Evolutionary conservation across 768 basidiomycete genomes (phyloP).

Genomic region (Infundibulicybe gibba): DNA sequence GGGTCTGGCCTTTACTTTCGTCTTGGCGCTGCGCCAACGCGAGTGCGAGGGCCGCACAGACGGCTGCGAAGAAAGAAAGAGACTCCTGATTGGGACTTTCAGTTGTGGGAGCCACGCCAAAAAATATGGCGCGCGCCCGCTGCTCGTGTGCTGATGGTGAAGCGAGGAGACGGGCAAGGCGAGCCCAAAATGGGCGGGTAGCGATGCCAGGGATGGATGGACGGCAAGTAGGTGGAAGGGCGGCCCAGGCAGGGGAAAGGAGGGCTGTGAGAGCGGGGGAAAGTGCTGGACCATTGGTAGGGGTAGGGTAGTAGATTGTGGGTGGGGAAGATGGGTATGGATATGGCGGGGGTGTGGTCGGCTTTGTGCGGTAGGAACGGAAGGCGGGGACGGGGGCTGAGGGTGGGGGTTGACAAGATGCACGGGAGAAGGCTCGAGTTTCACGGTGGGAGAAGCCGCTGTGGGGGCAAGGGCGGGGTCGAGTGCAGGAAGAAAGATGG

Average conservation of each 20-base stretch:
- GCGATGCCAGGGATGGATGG: conserved; percentile 4
- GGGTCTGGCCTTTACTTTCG: conserved; percentile 13
- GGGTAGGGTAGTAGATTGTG: conserved; percentile 22
- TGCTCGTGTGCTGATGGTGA: conserved; percentile 5
- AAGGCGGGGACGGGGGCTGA: not conserved
- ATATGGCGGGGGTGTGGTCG: conserved; percentile 4
- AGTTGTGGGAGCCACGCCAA: conserved; percentile 1
- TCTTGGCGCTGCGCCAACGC: conserved; percentile 21
- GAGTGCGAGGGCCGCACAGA: conserved; percentile 56
- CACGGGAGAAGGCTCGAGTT: conserved; percentile 24
- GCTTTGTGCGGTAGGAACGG: not conserved
- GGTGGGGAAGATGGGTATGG: conserved; percentile 5
- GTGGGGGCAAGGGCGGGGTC: conserved; percentile 21
- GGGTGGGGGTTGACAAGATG: conserved; percentile 7
- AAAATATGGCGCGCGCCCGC: conserved; percentile 10
- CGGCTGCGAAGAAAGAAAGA: conserved; percentile 54
- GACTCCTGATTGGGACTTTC: conserved; percentile 4
- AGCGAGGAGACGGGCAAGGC: conserved; percentile 9
- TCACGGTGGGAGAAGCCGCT: conserved; percentile 15
- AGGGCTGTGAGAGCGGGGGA: conserved; percentile 28
- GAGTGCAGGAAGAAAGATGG: conserved; percentile 60
- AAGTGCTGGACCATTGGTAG: conserved; percentile 18
- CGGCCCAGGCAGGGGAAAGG: conserved; percentile 22
- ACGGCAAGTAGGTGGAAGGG: too few relatives aligned
- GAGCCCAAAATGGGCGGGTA: conserved; percentile 20